These are phyloP conservation scores for Venturia aucupariae DNA, from an alignment of 2,329 filamentous ascomycete species.

Conservation along the genomic window DNA sequence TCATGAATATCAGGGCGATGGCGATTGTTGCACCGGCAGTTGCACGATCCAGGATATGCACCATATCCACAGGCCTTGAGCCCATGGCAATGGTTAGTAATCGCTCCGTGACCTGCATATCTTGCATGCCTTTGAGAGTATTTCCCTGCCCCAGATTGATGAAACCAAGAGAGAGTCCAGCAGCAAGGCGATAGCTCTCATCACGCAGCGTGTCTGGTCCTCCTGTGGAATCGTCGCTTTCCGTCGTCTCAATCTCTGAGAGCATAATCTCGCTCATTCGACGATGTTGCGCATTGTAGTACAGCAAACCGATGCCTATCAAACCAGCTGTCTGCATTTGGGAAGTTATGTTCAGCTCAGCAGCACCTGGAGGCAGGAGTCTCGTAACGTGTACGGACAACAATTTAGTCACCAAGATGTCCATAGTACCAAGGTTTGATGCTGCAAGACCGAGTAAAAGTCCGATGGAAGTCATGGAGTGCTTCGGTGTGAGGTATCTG, in stretches of 20 bases:
- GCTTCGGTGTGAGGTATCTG: conserved; percentile 97
- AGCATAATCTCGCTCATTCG: conserved; percentile 99
- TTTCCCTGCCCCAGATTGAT: conserved; percentile 91
- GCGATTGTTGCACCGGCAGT: conserved; percentile 90
- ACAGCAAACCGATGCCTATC: conserved; percentile 92
- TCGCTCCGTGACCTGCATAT: conserved; percentile 87
- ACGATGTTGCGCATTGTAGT: conserved; percentile 90
- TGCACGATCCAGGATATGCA: conserved; percentile 86
- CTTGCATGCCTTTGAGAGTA: conserved; percentile 78
- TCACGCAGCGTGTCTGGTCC: conserved; percentile 73
- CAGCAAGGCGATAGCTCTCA: conserved; percentile 91
- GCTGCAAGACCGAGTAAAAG: conserved; percentile 85
- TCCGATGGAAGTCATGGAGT: conserved; percentile 97
- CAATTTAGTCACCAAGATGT: conserved; percentile 84
- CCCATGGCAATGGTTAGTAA: conserved; percentile 77
- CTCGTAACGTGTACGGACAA: conserved; percentile 93
- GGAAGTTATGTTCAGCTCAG: conserved; percentile 86
- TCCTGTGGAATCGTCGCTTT: conserved; percentile 60
- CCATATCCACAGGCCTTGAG: conserved; percentile 81
- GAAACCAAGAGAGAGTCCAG: conserved; percentile 84
- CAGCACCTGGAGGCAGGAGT: conserved; percentile 85
- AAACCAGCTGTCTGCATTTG: conserved; percentile 92
- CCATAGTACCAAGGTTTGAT: conserved; percentile 95
- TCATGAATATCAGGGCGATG: conserved; percentile 90
- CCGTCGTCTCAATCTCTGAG: conserved; percentile 86